These are phyloP conservation scores for Fusarium irregulare DNA, from an alignment of 2,329 filamentous ascomycete genomes.

Conservation along the genomic window DNA sequence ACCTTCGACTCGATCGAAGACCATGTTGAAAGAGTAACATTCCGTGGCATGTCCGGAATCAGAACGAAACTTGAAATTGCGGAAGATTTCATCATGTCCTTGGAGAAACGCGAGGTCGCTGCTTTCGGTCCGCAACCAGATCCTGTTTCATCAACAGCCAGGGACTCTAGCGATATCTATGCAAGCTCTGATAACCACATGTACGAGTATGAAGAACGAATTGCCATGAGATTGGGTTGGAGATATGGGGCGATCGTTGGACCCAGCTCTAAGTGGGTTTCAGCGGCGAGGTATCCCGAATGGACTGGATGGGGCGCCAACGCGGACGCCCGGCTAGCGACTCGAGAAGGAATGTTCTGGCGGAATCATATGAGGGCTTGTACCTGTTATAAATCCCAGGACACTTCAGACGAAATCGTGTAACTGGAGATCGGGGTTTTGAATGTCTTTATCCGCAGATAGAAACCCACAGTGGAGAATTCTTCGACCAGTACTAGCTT, in stretches of 20 bases:
- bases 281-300: neutral
- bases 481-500: no score
- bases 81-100: neutral
- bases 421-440: no score
- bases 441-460: no score
- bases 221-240: neutral
- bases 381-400: no score
- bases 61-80: neutral
- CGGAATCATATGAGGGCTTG: no score
- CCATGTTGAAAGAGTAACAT: neutral
- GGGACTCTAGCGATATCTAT: neutral
- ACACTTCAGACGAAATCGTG: accelerated
- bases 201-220: no score
- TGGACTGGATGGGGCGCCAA: neutral
- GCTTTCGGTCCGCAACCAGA: neutral
- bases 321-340: neutral
- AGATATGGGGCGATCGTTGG: neutral
- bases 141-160: neutral
- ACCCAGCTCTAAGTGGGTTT: neutral
- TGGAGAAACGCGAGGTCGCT: neutral
- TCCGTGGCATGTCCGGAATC: neutral
- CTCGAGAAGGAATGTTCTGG: no score
- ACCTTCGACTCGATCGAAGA: neutral
- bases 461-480: no score
- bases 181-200: no score